These are phyloP conservation scores for Acanthamoeba healyi DNA, from an alignment of 208 protist species.

Conservation along the genomic window DNA sequence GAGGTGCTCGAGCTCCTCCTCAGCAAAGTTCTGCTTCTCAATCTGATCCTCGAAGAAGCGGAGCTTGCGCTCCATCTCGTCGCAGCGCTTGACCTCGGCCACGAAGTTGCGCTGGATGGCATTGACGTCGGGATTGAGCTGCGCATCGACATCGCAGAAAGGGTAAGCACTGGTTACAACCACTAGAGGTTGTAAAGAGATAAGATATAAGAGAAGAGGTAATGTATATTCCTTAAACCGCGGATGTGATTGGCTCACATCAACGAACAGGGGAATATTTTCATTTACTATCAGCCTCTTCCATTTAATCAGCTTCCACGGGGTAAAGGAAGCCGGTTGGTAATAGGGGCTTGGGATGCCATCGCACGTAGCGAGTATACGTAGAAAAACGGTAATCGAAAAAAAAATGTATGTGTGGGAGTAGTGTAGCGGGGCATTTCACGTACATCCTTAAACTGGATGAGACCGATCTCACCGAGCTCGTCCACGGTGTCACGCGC, in stretches of 20 bases:
- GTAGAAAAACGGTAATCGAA: not conserved
- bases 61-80: constrained; percentile 97
- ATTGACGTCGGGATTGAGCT: constrained; percentile 93
- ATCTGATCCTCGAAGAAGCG: constrained; percentile 96
- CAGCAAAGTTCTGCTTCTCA: constrained; percentile 71
- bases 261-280: not conserved
- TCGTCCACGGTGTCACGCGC: constrained; percentile 97
- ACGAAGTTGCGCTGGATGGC: constrained; percentile 98
- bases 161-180: not conserved
- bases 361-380: not conserved
- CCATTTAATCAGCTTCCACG: constrained; percentile 36
- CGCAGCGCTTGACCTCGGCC: constrained; percentile 96
- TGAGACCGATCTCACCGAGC: constrained; percentile 95
- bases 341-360: constrained; percentile 22
- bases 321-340: not conserved
- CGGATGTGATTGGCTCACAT: not conserved
- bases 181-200: no score
- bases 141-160: constrained; percentile 8
- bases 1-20: not conserved
- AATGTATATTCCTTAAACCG: constrained; percentile 16
- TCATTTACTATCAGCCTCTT: constrained; percentile 13
- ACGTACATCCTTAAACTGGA: constrained; percentile 98
- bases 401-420: constrained; percentile 51
- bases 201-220: not conserved
- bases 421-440: not conserved